These are phyloP conservation scores for Aspergillus arachidicola DNA, from an alignment of 2,329 filamentous ascomycete genomes.

Conservation along the genomic window DNA sequence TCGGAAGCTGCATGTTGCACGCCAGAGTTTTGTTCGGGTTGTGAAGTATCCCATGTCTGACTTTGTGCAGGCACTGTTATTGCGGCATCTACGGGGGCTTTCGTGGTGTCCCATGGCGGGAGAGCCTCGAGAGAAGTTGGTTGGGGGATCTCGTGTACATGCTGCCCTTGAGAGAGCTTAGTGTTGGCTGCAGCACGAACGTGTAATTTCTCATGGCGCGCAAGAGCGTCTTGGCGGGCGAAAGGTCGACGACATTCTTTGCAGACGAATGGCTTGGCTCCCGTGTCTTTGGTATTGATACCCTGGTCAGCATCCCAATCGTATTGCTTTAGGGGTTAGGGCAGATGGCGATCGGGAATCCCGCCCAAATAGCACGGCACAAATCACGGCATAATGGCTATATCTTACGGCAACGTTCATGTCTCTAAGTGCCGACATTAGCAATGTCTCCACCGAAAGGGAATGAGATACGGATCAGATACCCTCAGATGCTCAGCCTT, in stretches of 20 bases:
- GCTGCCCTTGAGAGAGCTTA: constrained; percentile 20
- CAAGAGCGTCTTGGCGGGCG: constrained; percentile 48
- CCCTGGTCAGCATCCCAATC: constrained; percentile 20
- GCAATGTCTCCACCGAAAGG: constrained; percentile 16
- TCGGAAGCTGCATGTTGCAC: constrained; percentile 33
- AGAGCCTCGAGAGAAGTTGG: constrained; percentile 24
- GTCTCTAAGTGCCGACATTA: constrained; percentile 36
- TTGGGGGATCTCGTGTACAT: constrained; percentile 15
- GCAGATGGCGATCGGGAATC: constrained; percentile 9
- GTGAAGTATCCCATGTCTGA: constrained; percentile 29
- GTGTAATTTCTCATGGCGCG: constrained; percentile 48
- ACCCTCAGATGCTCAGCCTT: constrained; percentile 47
- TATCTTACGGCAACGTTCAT: constrained; percentile 47
- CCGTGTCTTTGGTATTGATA: constrained; percentile 36
- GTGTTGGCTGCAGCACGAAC: constrained; percentile 26
- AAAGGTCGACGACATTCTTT: constrained; percentile 46
- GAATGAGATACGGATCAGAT: constrained; percentile 15
- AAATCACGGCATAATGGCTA: constrained; percentile 2
- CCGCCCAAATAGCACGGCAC: constrained; percentile 6
- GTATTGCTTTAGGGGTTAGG: not conserved
- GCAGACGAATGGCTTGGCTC: constrained; percentile 46
- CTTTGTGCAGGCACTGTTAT: constrained; percentile 22
- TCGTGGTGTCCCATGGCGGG: constrained; percentile 29
- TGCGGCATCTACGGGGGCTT: constrained; percentile 20
- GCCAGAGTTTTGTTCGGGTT: constrained; percentile 20